Evolutionary conservation across 2,329 filamentous ascomycete species (phyloP).

Genomic region (Metarhizium album): DNA sequence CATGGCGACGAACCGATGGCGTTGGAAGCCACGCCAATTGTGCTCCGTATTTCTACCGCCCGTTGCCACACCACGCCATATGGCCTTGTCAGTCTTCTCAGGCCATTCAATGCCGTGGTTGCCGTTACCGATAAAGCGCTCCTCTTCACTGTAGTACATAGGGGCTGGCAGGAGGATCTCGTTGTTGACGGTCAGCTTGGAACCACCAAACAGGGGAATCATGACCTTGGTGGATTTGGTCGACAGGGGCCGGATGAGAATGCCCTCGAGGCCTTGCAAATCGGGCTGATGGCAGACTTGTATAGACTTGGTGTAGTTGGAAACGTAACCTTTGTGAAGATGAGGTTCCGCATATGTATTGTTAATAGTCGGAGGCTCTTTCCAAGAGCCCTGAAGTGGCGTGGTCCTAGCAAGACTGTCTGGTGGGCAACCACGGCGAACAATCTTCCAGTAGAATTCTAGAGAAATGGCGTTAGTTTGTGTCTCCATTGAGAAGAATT

Average conservation of each 20-base stretch:
- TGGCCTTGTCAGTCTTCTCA: slow-evolving; percentile 39
- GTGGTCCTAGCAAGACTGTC: slow-evolving; percentile 47
- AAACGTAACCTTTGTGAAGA: slow-evolving; percentile 45
- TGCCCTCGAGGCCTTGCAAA: slow-evolving; percentile 50
- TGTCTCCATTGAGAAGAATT: not conserved
- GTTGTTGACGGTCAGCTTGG: slow-evolving; percentile 58
- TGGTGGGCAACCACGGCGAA: slow-evolving; percentile 49
- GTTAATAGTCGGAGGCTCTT: slow-evolving; percentile 32
- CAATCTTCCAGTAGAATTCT: slow-evolving; percentile 48
- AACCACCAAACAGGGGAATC: slow-evolving; percentile 57
- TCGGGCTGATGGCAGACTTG: slow-evolving; percentile 58
- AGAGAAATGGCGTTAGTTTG: not conserved
- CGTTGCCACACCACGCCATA: slow-evolving; percentile 60
- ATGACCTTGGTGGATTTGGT: slow-evolving; percentile 45
- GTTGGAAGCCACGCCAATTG: slow-evolving; percentile 64
- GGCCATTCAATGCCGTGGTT: slow-evolving; percentile 45
- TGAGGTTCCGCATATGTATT: slow-evolving; percentile 36
- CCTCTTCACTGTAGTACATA: slow-evolving; percentile 57
- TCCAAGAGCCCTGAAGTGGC: slow-evolving; percentile 31
- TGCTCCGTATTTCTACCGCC: slow-evolving; percentile 46
- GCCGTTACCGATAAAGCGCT: slow-evolving; percentile 48
- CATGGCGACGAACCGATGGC: slow-evolving; percentile 66
- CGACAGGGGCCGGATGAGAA: slow-evolving; percentile 50
- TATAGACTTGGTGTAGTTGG: slow-evolving; percentile 49
- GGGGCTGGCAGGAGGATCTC: slow-evolving; percentile 59